Base-by-base conservation (phyloP, 805 yeast genomes). In the Wickerhamiella parazyma region DNA sequence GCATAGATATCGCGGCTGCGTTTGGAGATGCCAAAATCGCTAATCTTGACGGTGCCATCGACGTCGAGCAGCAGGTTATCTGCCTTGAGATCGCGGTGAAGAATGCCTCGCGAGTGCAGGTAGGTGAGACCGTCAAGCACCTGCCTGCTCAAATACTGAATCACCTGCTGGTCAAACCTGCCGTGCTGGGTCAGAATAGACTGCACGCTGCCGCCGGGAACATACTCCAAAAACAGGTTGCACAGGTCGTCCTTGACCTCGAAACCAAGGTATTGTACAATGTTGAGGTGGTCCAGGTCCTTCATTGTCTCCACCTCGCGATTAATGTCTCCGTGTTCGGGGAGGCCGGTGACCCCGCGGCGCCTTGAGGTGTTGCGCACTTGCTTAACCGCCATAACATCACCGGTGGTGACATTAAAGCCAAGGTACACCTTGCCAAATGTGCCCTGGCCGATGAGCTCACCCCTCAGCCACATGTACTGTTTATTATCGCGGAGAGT, bases 381-480 rank as follows among this genome's bases (percentile, higher is more conserved):
- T 61, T 91, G 98, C 57, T 91, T 91, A 2, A 91, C 98, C 0
- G 99, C 99, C 66, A 91, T 80, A 94, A 91, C 86, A 55, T 91
- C 99, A 44, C 97, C 97, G 0, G 95, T 85, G 1, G 97, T 91
- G 14, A 86, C 87, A 60, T 91, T 91, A 56, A 91, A 69, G 1
- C 95, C 96, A 45, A 91, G 67, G 56, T 72, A 89, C 1, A 91
- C 99, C 29, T 83, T 78, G 8, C 98, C 99, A 67, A 87, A 91
- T 1, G 96, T 87, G 0, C 99, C 99, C 46, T 84, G 76, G 0
- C 99, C 99, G 46, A 91, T 85, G 49, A 91, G 68, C 56, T 87
- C 96, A 69, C 99, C 99, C 57, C 85, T 85, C 40, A 93, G 80
- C 99, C 99, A 91, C 0, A 93, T 93, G 65, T 86, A 89, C 61